phyloP scores from a whole-genome alignment of 129 eudicot species.

The Pittosporum tobira region DNA sequence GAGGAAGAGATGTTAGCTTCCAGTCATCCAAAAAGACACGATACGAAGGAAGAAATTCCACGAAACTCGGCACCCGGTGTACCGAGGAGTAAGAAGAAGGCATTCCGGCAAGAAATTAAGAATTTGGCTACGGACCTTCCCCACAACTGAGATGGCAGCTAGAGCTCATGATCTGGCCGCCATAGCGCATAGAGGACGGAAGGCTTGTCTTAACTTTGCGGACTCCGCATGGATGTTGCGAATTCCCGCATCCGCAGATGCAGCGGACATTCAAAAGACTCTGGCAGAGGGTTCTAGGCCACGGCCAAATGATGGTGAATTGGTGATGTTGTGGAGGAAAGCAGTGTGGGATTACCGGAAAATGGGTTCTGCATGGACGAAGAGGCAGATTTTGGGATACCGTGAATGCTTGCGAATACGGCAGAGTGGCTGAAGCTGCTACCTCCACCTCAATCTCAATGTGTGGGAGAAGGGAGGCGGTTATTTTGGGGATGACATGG shows the following conservation, averaged over 20 bases:
- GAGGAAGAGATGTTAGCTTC: slow-evolving; percentile 3
- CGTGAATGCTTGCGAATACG: too few species aligned
- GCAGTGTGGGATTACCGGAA: background rate
- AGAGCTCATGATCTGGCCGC: slow-evolving; percentile 3
- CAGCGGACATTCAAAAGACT: background rate
- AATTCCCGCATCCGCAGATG: background rate
- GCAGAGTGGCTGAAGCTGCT: too few species aligned
- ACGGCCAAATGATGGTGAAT: background rate
- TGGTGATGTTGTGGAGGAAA: background rate
- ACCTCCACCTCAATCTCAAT: background rate
- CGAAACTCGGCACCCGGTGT: slow-evolving; percentile 3
- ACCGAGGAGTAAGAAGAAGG: background rate
- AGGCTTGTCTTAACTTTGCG: slow-evolving; percentile 1
- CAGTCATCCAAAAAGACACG: background rate
- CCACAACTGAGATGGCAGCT: slow-evolving; percentile 5
- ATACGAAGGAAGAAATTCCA: slow-evolving; percentile 1
- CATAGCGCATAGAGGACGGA: background rate
- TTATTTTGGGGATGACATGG: background rate
- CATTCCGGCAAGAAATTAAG: background rate
- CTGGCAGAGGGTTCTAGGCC: background rate
- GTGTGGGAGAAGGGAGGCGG: background rate
- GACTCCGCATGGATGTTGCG: background rate
- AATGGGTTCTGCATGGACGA: background rate
- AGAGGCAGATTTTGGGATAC: too few species aligned
- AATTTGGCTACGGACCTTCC: background rate